These are phyloP conservation scores for Vitis labrusca DNA, from an alignment of 164 flowering plant genomes.

Conservation along the genomic window DNA sequence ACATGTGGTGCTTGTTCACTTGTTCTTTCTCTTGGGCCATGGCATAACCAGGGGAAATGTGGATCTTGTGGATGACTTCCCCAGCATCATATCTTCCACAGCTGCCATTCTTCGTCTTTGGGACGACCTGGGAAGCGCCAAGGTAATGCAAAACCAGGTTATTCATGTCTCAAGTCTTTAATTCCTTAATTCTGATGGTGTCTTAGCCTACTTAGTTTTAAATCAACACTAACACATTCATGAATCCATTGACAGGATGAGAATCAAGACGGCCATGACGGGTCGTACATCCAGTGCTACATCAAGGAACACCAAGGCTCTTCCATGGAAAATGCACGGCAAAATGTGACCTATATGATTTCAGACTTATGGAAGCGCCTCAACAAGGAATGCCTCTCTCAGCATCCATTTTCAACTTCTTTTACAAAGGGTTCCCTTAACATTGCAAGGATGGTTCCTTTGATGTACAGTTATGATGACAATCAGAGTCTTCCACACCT, in stretches of 20 bases:
- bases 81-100: constrained; percentile 25
- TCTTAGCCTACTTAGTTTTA: too few relatives aligned
- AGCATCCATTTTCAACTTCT: constrained; percentile 27
- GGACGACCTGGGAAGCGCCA: constrained; percentile 65
- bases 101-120: constrained; percentile 58
- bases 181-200: too few relatives aligned
- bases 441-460: constrained; percentile 49
- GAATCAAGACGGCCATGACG: constrained; percentile 56
- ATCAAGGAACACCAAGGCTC: constrained; percentile 28
- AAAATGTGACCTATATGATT: constrained; percentile 31
- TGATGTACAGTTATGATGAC: constrained; percentile 47
- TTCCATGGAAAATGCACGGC: constrained; percentile 21
- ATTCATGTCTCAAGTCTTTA: background rate
- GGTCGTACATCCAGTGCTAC: constrained; percentile 52
- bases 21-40: constrained; percentile 51
- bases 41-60: constrained; percentile 20
- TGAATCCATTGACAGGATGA: constrained; percentile 39
- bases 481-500: constrained; percentile 40
- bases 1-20: constrained; percentile 38
- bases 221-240: background rate
- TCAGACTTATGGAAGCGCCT: constrained; percentile 50
- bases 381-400: constrained; percentile 15
- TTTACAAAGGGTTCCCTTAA: constrained; percentile 41
- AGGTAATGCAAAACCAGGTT: constrained; percentile 26
- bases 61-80: constrained; percentile 18